phyloP scores from a whole-genome alignment of 2,329 filamentous ascomycete species.

The Ampelomyces quisqualis region DNA sequence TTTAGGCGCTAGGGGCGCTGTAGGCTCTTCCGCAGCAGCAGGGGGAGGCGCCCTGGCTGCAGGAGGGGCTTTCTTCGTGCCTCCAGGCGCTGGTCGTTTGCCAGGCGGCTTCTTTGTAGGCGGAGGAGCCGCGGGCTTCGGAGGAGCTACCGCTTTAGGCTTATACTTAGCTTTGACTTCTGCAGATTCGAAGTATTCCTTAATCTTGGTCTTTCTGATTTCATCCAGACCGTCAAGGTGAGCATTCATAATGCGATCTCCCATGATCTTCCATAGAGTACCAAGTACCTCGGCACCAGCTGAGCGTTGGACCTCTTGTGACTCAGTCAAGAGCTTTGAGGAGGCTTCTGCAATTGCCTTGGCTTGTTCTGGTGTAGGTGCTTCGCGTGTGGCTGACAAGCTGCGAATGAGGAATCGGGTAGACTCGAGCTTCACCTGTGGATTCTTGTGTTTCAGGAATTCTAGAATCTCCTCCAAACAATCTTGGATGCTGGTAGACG shows the following conservation, averaged over 20 bases:
- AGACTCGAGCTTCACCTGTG: slow-evolving; percentile 93
- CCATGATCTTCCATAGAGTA: slow-evolving; percentile 97
- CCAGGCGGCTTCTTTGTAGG: slow-evolving; percentile 45
- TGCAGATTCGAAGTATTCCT: slow-evolving; percentile 81
- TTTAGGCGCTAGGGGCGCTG: slow-evolving; percentile 60
- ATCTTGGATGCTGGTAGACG: slow-evolving; percentile 71
- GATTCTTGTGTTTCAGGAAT: slow-evolving; percentile 90
- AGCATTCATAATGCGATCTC: slow-evolving; percentile 91
- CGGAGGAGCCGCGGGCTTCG: slow-evolving; percentile 55
- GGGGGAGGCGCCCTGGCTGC: slow-evolving; percentile 41
- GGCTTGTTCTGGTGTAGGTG: slow-evolving; percentile 81
- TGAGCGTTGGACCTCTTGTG: slow-evolving; percentile 78
- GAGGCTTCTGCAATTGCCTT: slow-evolving; percentile 81
- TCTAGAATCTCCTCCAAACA: slow-evolving; percentile 88
- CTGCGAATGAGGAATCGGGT: slow-evolving; percentile 91
- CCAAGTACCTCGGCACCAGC: slow-evolving; percentile 90
- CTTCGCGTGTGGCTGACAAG: slow-evolving; percentile 76
- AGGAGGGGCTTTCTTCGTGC: slow-evolving; percentile 55
- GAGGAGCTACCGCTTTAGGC: slow-evolving; percentile 72
- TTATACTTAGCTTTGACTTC: slow-evolving; percentile 90
- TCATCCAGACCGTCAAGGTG: slow-evolving; percentile 91
- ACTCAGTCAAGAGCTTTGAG: slow-evolving; percentile 89
- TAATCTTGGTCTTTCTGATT: slow-evolving; percentile 92
- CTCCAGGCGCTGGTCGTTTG: slow-evolving; percentile 55
- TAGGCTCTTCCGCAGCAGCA: slow-evolving; percentile 47